Evolutionary conservation across 192 early-diverging fungal genomes (phyloP), one percentile per base, ranked within the genome.

Genomic region (Linnemannia elongata): DNA sequence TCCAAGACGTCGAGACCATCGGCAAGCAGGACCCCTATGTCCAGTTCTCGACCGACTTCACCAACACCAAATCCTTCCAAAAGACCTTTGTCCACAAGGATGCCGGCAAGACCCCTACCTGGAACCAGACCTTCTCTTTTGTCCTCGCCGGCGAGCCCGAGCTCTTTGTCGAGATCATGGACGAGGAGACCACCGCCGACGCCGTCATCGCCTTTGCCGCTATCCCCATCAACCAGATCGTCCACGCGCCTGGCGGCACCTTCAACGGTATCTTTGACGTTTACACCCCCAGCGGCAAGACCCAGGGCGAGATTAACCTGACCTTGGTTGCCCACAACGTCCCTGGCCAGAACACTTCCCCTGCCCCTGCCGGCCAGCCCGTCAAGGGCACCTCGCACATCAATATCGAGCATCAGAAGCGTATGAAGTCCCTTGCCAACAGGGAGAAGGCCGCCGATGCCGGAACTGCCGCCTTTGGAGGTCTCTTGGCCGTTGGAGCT

Each of bases 21-120:
- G 91, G 91, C 78, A 91, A 90, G 83, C 89, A 91, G 78, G 91
- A 91, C 70, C 91, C 90, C 49, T 91, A 85, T 52, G 42, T 90
- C 49, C 91, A 85, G 76, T 91, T 91, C 82, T 80, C 88, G 8
- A 74, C 90, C 76, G 82, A 91, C 69, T 63, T 78, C 69, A 49
- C 57, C 39, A 88, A 91, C 70, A 74, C 88, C 44, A 89, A 91
- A 66, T 76, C 86, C 12, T 90, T 88, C 87, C 85, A 90, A 83
- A 90, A 88, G 82, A 91, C 91, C 17, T 90, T 85, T 68, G 88
- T 89, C 41, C 88, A 89, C 66, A 91, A 91, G 82, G 79, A 91
- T 41, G 88, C 81, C 30, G 91, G 91, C 79, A 89, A 90, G 69
- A 82, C 79, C 44, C 82, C 91, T 8, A 81, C 81, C 45, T 91